A percentile compares a stretch with the other conserved stretches of the same genome.
These are phyloP conservation scores for Rubroboletus pulcherrimus DNA, from an alignment of 768 basidiomycete genomes.

Conservation along the genomic window DNA sequence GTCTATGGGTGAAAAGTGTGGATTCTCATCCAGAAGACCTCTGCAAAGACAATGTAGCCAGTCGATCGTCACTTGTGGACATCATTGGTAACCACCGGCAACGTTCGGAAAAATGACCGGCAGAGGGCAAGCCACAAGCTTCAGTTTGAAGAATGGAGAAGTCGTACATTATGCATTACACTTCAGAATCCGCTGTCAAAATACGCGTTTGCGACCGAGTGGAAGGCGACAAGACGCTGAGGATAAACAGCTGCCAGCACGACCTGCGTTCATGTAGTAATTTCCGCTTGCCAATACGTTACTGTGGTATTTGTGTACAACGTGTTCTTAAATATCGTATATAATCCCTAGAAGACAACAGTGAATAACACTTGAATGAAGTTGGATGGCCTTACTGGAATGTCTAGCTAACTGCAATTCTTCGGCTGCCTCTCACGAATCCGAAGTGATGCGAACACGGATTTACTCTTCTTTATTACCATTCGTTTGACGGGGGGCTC, in stretches of 20 bases:
- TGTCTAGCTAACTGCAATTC: neutral
- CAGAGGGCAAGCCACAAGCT: neutral
- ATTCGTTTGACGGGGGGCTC: neutral
- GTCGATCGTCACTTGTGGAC: neutral
- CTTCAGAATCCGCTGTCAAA: neutral
- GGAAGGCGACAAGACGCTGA: neutral
- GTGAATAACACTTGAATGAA: neutral
- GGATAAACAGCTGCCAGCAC: neutral
- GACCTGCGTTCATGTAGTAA: neutral
- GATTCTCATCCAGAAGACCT: neutral
- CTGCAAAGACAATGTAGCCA: neutral
- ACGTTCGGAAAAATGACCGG: constrained; percentile 2
- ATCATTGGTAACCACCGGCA: neutral
- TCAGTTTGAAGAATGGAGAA: neutral
- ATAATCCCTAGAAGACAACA: neutral
- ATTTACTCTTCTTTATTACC: constrained; percentile 23
- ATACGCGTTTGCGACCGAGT: neutral
- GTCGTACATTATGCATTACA: neutral
- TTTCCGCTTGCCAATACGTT: neutral
- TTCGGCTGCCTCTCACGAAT: constrained; percentile 11
- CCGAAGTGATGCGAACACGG: constrained; percentile 25
- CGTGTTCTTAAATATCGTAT: neutral
- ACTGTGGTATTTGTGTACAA: neutral
- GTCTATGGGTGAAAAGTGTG: neutral
- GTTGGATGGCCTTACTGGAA: neutral